These are phyloP conservation scores for Stipa capillata DNA, from an alignment of 176 grass and related monocot species.

Conservation along the genomic window DNA sequence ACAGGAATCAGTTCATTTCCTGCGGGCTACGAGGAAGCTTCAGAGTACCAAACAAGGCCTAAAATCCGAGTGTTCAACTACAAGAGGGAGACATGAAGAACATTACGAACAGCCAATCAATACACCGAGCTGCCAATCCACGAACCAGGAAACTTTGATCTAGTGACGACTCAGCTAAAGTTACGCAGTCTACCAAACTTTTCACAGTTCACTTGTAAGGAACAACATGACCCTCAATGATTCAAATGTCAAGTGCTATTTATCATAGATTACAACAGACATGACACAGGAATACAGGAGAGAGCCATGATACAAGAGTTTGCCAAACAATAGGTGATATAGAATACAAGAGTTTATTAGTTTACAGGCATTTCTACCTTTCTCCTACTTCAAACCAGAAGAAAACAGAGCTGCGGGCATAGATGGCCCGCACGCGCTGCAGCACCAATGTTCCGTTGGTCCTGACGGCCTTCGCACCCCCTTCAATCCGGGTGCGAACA, in stretches of 20 bases:
- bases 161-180: not conserved
- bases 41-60: too few species aligned
- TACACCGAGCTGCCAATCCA: not conserved
- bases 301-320: not conserved
- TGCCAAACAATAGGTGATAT: not conserved
- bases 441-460: conserved; percentile 66
- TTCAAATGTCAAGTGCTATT: not conserved
- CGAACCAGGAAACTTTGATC: not conserved
- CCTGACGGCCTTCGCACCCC: conserved; percentile 72
- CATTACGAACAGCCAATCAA: not conserved
- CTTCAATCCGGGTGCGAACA: conserved; percentile 81
- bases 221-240: not conserved
- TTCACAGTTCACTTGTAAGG: not conserved
- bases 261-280: conserved; percentile 1
- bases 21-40: too few species aligned
- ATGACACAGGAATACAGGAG: not conserved
- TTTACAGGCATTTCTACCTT: not conserved
- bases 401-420: conserved; percentile 71
- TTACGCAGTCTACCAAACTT: not conserved
- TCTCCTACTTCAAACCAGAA: conserved; percentile 95
- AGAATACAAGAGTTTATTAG: not conserved
- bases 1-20: too few species aligned
- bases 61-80: not conserved
- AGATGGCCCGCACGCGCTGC: conserved; percentile 82
- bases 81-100: not conserved